Base-by-base conservation (phyloP, 164 flowering plant genomes). In the Umbilicus rupestris region DNA sequence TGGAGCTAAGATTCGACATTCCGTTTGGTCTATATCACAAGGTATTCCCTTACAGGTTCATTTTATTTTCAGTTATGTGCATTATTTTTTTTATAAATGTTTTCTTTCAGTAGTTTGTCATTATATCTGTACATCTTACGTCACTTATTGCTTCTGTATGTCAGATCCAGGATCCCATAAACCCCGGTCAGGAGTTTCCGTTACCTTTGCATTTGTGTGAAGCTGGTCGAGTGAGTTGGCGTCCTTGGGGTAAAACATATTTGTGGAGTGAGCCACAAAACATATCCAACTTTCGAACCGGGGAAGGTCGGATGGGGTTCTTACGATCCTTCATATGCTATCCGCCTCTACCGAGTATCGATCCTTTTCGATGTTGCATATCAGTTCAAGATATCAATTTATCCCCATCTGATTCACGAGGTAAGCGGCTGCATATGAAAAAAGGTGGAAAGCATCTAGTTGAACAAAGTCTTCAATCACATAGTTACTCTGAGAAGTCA, bases 181-280 rank as follows among this genome's bases (percentile, higher is more conserved):
- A 75, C 74, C 96, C 97, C 63, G 96, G 96, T 66, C 84, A 89
- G 65, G 86, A 89, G 77, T 84, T 88, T 70, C 94, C 97, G 57
- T 78, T 91, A 45, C 99, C 99, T 67, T 71, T 91, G 37, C 97
- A 91, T 82, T 82, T 94, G 78, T 95, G 97, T 73, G 90, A 88
- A 81, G 78, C 94, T 65, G 99, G 97, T 72, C 81, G 85, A 31
- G 76, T 94, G 73, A 80, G 97, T 68, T 94, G 93, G 92, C 93
- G 96, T 67, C 99, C 99, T 19, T 71, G 79, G 77, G 97, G 90
- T 58, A 75, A 77, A 66, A 76, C 83, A 72, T 87, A 84, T 74
- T 77, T 91, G 37, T 94, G 99, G 97, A 94, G 99, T 85, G 99
- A 91, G 80, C 85, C 86, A 39, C 83, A 88, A 73, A 80, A 75